These are phyloP conservation scores for Penicillium cataractarum DNA, from an alignment of 495 filamentous ascomycete genomes.

Conservation along the genomic window DNA sequence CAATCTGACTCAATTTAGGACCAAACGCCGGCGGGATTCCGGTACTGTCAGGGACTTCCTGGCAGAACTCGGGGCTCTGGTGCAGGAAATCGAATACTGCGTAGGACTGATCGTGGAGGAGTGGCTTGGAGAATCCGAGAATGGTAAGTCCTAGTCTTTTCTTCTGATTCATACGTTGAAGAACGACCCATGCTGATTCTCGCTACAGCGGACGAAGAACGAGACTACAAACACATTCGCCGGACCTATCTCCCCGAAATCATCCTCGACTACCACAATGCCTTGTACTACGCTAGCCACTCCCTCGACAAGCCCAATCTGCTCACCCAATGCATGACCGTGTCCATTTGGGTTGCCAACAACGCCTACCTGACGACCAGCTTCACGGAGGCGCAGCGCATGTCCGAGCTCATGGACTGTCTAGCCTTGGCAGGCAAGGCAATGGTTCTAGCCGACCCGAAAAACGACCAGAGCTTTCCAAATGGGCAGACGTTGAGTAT, in stretches of 20 bases:
- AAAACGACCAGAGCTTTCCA: slow-evolving; percentile 34
- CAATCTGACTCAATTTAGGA: slow-evolving; percentile 30
- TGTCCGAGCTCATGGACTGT: slow-evolving; percentile 76
- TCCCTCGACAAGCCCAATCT: slow-evolving; percentile 61
- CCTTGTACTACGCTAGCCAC: slow-evolving; percentile 69
- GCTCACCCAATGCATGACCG: slow-evolving; percentile 76
- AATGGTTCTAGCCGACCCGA: slow-evolving; percentile 61
- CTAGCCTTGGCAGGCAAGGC: slow-evolving; percentile 75
- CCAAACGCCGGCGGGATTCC: slow-evolving; percentile 39
- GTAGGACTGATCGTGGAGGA: slow-evolving; percentile 46
- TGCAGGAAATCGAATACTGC: slow-evolving; percentile 36
- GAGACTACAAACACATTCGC: slow-evolving; percentile 58
- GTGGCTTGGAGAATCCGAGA: slow-evolving; percentile 38
- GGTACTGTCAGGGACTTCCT: slow-evolving; percentile 39
- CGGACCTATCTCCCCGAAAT: slow-evolving; percentile 79
- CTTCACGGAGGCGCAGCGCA: slow-evolving; percentile 66
- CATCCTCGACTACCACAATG: slow-evolving; percentile 76
- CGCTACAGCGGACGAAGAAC: slow-evolving; percentile 42
- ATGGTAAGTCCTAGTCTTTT: slow-evolving; percentile 37
- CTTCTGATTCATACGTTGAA: neutral
- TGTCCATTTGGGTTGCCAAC: slow-evolving; percentile 68
- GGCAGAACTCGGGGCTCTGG: slow-evolving; percentile 34
- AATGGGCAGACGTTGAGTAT: slow-evolving; percentile 50
- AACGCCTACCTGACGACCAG: slow-evolving; percentile 63
- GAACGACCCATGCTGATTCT: slow-evolving; percentile 18